Percentiles rank a stretch among this genome's conserved stretches.
phyloP scores from a whole-genome alignment of 2,329 filamentous ascomycete species.

The Monosporascus sp. region DNA sequence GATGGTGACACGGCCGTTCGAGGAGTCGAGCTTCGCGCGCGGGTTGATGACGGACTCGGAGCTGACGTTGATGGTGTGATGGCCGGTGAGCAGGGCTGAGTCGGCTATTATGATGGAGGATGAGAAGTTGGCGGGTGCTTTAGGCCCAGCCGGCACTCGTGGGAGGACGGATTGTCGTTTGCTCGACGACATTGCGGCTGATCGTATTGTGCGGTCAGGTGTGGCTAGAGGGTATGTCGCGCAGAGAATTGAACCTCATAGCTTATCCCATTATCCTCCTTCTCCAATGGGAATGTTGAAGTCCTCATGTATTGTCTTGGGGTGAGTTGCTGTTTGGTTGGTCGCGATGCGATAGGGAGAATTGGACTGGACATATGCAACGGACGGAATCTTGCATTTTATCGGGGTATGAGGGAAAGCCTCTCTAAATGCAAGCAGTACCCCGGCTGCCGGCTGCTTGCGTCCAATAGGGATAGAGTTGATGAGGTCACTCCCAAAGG shows the following conservation, averaged over 20 bases:
- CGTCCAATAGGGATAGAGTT: conserved; percentile 1
- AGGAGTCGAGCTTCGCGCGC: conserved; percentile 72
- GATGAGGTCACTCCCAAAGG: conserved; percentile 10
- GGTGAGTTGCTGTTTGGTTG: too few relatives aligned
- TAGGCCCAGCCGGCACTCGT: conserved; percentile 48
- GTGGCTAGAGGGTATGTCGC: neutral
- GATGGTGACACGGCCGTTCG: conserved; percentile 71
- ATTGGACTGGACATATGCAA: too few relatives aligned
- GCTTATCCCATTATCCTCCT: neutral
- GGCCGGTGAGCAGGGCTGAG: conserved; percentile 60
- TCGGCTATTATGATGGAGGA: conserved; percentile 58
- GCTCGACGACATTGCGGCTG: conserved; percentile 36
- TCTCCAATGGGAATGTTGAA: too few relatives aligned
- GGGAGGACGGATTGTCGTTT: conserved; percentile 55
- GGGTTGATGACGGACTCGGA: conserved; percentile 82
- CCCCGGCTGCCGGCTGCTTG: too few relatives aligned
- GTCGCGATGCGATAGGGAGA: too few relatives aligned
- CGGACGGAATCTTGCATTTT: too few relatives aligned
- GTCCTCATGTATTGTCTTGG: too few relatives aligned
- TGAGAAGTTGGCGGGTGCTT: conserved; percentile 57
- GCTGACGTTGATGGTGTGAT: conserved; percentile 72
- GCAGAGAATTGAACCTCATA: conserved; percentile 5
- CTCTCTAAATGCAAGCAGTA: too few relatives aligned
- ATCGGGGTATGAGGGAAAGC: too few relatives aligned
- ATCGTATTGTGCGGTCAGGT: neutral